A percentile compares a stretch with the other conserved stretches of the same genome.
Evolutionary conservation across 208 protist species (phyloP).

Genomic region (Lotmaria passim): DNA sequence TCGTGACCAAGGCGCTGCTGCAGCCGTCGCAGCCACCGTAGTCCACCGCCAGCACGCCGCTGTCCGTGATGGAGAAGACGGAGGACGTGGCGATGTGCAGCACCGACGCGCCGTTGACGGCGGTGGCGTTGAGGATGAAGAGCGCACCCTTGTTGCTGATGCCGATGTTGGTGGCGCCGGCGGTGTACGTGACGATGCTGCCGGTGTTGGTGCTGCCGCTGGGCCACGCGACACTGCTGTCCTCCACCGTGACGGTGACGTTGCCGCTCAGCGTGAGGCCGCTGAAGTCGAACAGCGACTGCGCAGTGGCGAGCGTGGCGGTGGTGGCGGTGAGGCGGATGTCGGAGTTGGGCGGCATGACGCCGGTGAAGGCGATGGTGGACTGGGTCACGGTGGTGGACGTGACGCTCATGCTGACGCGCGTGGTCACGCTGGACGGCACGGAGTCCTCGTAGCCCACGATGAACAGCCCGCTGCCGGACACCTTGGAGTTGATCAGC

Average conservation of each 20-base stretch:
- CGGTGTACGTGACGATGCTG: conserved; percentile 12
- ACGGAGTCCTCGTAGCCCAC: background rate
- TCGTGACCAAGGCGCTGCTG: conserved; percentile 13
- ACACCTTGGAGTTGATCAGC: conserved; percentile 21
- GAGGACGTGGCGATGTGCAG: conserved; percentile 6
- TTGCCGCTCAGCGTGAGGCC: conserved; percentile 15
- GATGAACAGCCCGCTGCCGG: conserved; percentile 18
- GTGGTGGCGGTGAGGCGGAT: conserved; percentile 24
- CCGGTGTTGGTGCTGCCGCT: conserved; percentile 2
- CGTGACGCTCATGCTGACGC: conserved; percentile 20
- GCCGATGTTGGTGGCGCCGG: conserved; percentile 13
- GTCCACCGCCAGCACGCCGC: conserved; percentile 16
- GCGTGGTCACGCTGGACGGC: background rate
- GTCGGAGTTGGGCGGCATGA: conserved; percentile 27
- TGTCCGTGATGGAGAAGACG: conserved; percentile 16
- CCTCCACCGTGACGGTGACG: conserved; percentile 19
- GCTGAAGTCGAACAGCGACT: conserved; percentile 36
- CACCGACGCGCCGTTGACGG: conserved; percentile 20
- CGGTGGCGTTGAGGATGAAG: conserved; percentile 26
- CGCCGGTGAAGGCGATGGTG: conserved; percentile 14
- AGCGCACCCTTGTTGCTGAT: conserved; percentile 10
- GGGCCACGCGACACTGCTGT: conserved; percentile 21
- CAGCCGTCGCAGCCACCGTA: conserved; percentile 16
- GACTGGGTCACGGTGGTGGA: conserved; percentile 10
- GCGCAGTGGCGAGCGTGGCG: conserved; percentile 5